Conservation (phyloP, 2,329 filamentous ascomycete genomes). For the Colletotrichum sp. region DNA sequence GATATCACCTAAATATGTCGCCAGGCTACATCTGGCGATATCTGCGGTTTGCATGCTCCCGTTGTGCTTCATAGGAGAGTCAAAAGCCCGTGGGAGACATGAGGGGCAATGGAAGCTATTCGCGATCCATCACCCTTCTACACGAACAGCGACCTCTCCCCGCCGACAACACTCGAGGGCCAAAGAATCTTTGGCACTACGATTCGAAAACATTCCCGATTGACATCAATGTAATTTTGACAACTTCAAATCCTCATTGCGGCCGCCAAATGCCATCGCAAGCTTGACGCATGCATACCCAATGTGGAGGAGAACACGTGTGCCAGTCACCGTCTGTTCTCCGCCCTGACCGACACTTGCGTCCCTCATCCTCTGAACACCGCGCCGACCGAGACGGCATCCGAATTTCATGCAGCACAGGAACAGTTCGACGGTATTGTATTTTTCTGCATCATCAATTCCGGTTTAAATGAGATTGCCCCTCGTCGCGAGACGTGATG, state of each 20-base stretch:
- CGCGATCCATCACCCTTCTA: neutral
- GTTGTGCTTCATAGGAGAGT: neutral
- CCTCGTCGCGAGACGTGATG: neutral
- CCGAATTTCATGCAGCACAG: neutral
- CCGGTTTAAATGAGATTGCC: neutral
- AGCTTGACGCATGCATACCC: constrained; percentile 15
- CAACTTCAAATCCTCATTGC: neutral
- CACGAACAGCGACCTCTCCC: neutral
- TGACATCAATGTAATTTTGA: neutral
- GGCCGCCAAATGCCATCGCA: neutral
- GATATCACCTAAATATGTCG: neutral
- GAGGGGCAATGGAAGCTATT: constrained; percentile 13
- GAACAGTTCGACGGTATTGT: neutral
- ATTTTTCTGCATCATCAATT: neutral
- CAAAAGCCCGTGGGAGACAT: neutral
- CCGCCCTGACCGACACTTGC: neutral
- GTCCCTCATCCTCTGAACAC: neutral
- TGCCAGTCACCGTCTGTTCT: neutral
- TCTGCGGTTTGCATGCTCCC: neutral
- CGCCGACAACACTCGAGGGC: neutral
- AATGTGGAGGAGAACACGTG: constrained; percentile 22
- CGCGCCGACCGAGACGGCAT: neutral
- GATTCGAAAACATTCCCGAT: neutral
- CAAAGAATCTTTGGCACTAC: neutral
- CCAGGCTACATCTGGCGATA: neutral